A percentile compares a stretch with the other conserved stretches of the same genome.
Evolutionary conservation across 2,329 filamentous ascomycete species (phyloP).

Genomic region (Gnomoniopsis sp.): DNA sequence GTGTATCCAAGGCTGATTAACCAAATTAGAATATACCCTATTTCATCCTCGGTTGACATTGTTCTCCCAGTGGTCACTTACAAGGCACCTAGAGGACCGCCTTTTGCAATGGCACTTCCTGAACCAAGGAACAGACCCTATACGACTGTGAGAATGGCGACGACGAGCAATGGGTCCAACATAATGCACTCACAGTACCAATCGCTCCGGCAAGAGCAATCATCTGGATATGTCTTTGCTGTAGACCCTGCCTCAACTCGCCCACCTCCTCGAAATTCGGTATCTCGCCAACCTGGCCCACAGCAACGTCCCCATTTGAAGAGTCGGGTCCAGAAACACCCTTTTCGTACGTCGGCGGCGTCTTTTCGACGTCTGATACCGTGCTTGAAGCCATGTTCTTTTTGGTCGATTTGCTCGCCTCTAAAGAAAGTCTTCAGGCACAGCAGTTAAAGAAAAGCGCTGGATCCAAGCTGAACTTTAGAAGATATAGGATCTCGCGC

Average conservation of each 20-base stretch:
- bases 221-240: conserved; percentile 10
- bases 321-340: background rate
- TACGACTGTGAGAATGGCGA: background rate
- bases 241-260: conserved; percentile 3
- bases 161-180: conserved; percentile 21
- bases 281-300: background rate
- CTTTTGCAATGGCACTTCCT: conserved; percentile 3
- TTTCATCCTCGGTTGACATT: too few relatives aligned
- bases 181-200: background rate
- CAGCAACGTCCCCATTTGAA: background rate
- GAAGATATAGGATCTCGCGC: too few relatives aligned
- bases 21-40: too few relatives aligned
- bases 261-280: conserved; percentile 1
- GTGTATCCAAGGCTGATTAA: conserved; percentile 3
- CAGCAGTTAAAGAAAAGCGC: too few relatives aligned
- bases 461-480: too few relatives aligned
- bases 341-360: background rate
- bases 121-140: conserved; percentile 9
- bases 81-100: conserved; percentile 5
- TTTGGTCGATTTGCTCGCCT: background rate
- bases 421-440: too few relatives aligned
- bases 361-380: background rate
- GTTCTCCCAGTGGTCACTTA: too few relatives aligned
- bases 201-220: conserved; percentile 14
- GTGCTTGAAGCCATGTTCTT: background rate